A percentile compares a stretch with the other conserved stretches of the same genome.
phyloP scores from a whole-genome alignment of 257 asterid genomes.

The Plantago ovata region DNA sequence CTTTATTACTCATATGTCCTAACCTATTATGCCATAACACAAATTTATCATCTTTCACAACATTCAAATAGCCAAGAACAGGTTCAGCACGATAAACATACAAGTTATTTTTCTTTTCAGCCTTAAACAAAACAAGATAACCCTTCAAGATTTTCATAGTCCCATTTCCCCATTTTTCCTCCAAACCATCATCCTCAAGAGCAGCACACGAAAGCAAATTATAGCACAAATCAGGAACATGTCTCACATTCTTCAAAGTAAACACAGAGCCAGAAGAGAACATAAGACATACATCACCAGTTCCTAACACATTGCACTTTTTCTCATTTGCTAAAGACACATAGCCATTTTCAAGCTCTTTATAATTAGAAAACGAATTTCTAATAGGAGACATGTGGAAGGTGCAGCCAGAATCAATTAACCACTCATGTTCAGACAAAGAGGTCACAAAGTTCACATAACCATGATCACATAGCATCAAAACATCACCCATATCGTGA shows the following conservation, averaged over 20 bases:
- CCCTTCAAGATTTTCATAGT: background rate
- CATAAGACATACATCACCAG: no score
- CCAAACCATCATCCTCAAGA: background rate
- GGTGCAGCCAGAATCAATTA: background rate
- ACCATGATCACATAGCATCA: no score
- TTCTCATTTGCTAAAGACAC: background rate
- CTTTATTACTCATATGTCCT: background rate
- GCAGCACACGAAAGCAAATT: background rate
- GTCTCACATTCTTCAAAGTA: background rate
- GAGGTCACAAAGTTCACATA: no score
- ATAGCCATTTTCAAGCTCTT: background rate
- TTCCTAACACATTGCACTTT: background rate
- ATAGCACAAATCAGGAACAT: background rate
- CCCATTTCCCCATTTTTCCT: background rate
- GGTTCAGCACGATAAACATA: background rate
- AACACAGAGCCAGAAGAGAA: background rate
- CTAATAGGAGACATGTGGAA: background rate
- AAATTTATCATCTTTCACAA: background rate
- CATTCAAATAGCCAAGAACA: background rate
- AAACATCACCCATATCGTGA: no score
- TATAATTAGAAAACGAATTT: background rate
- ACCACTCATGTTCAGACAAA: background rate
- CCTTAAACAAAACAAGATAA: background rate
- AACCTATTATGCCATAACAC: background rate
- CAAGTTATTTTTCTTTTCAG: background rate